Evolutionary conservation across 257 asterid genomes (phyloP).

Genomic region (Nicotiana undulata): DNA sequence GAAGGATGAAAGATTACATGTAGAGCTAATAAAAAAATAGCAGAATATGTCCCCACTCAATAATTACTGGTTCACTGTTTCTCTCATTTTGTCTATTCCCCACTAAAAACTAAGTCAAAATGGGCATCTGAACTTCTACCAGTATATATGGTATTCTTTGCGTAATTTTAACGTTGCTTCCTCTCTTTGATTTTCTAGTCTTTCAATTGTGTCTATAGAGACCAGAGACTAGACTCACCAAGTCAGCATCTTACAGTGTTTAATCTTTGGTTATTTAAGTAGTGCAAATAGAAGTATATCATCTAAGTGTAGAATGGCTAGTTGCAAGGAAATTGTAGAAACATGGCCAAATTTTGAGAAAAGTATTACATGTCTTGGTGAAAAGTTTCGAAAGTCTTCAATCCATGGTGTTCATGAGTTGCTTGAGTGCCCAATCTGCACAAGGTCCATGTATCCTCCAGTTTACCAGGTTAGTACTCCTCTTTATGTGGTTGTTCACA

Average conservation of each 20-base stretch:
- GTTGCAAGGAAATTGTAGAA: constrained; percentile 42
- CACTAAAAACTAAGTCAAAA: constrained; percentile 8
- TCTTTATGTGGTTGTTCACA: not conserved
- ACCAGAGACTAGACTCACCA: not conserved
- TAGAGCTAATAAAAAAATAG: not conserved
- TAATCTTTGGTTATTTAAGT: not conserved
- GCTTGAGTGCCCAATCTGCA: constrained; percentile 72
- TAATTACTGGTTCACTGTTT: not conserved
- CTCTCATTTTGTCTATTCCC: not conserved
- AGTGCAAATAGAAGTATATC: not conserved
- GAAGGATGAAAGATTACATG: not conserved
- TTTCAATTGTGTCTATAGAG: constrained; percentile 11
- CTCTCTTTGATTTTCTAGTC: constrained; percentile 11
- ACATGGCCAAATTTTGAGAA: constrained; percentile 40
- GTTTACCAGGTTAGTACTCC: constrained; percentile 58
- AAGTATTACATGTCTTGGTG: constrained; percentile 19
- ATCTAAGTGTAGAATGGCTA: constrained; percentile 38
- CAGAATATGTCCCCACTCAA: constrained; percentile 1
- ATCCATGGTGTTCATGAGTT: constrained; percentile 54
- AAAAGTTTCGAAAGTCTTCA: constrained; percentile 35
- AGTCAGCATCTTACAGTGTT: not conserved
- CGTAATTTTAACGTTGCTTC: constrained; percentile 6
- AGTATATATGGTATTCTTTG: not conserved
- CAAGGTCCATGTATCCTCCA: constrained; percentile 64
- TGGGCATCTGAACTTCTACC: constrained; percentile 12